Conservation (phyloP, 2,329 filamentous ascomycete species). For the Colletotrichum gigasporum region DNA sequence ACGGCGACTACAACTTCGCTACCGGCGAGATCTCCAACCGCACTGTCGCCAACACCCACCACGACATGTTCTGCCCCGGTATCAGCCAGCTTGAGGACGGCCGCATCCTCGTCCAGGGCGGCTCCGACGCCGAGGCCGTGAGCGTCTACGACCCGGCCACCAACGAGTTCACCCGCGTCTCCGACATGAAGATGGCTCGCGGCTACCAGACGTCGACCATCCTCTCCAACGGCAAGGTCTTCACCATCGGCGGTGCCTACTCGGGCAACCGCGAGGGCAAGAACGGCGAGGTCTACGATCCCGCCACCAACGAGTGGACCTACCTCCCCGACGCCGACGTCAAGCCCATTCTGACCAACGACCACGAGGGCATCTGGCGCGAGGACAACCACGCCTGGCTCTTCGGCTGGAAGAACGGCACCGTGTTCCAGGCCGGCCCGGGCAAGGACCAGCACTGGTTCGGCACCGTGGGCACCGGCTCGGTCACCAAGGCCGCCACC, state of each 20-base stretch:
- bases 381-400: constrained; percentile 45
- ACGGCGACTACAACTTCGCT: constrained; percentile 36
- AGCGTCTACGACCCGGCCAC: constrained; percentile 55
- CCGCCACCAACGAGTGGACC: constrained; percentile 55
- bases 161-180: constrained; percentile 48
- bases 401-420: constrained; percentile 54
- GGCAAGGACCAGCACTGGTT: constrained; percentile 67
- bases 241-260: constrained; percentile 66
- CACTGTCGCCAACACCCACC: constrained; percentile 50
- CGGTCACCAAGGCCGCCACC: constrained; percentile 49
- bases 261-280: constrained; percentile 59
- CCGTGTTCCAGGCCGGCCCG: constrained; percentile 65
- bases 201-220: constrained; percentile 64
- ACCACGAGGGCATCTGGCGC: constrained; percentile 59
- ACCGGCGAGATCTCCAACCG: constrained; percentile 40
- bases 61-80: constrained; percentile 68
- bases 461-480: constrained; percentile 52
- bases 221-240: constrained; percentile 62
- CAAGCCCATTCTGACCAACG: constrained; percentile 59
- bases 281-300: constrained; percentile 65
- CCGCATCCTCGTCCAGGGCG: constrained; percentile 62
- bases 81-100: constrained; percentile 60
- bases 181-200: constrained; percentile 55
- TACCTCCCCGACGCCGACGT: constrained; percentile 52
- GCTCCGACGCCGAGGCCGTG: constrained; percentile 56